Evolutionary conservation across 2,329 filamentous ascomycete species (phyloP).

Genomic region (Calonectria pseudoreteaudii): DNA sequence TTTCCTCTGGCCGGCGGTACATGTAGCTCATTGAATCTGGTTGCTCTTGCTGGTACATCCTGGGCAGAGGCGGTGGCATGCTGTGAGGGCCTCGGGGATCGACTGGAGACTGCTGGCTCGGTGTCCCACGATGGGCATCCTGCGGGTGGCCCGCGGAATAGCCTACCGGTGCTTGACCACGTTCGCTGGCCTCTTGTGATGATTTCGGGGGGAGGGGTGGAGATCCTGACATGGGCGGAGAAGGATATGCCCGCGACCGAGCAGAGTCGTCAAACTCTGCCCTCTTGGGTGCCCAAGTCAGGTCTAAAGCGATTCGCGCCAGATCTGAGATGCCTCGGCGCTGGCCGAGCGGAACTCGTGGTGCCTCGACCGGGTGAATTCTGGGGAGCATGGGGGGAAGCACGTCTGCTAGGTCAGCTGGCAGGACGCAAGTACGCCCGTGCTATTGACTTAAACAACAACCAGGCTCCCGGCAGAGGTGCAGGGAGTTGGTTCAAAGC

Average conservation of each 20-base stretch:
- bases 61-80: constrained; percentile 41
- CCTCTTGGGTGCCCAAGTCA: constrained; percentile 62
- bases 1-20: constrained; percentile 43
- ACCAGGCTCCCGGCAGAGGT: constrained; percentile 2
- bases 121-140: constrained; percentile 62
- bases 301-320: constrained; percentile 64
- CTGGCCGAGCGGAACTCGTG: constrained; percentile 64
- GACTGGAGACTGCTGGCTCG: constrained; percentile 41
- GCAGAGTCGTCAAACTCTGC: constrained; percentile 63
- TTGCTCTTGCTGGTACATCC: constrained; percentile 44
- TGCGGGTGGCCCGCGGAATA: constrained; percentile 58
- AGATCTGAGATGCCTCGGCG: constrained; percentile 68
- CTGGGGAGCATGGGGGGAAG: constrained; percentile 66
- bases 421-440: constrained; percentile 31
- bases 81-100: constrained; percentile 39
- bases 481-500: constrained; percentile 7
- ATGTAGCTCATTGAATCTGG: constrained; percentile 38
- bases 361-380: constrained; percentile 56
- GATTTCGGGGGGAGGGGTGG: constrained; percentile 70
- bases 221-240: constrained; percentile 81
- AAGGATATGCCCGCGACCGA: constrained; percentile 73
- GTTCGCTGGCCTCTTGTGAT: constrained; percentile 68
- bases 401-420: constrained; percentile 39
- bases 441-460: constrained; percentile 28
- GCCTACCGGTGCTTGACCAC: constrained; percentile 58